Evolutionary conservation across 768 basidiomycete species (phyloP).

Genomic region (Trametes gibbosa): DNA sequence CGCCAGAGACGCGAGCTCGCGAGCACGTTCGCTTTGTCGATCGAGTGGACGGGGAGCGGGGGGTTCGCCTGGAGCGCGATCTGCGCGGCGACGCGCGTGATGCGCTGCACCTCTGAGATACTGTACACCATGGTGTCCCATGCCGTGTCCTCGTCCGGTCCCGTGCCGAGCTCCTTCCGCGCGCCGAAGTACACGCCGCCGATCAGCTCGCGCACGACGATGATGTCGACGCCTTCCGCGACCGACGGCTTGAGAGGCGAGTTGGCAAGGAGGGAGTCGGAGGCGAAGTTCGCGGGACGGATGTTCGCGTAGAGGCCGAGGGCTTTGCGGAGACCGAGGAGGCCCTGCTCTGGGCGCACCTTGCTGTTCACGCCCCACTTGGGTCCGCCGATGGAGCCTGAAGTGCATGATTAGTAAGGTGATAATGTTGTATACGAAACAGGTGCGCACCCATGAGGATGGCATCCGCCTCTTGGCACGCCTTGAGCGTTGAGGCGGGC

Average conservation of each 20-base stretch:
- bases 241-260: conserved; percentile 87
- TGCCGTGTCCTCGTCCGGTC: conserved; percentile 64
- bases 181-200: conserved; percentile 95
- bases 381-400: conserved; percentile 97
- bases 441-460: conserved; percentile 82
- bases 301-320: conserved; percentile 98
- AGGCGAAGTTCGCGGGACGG: conserved; percentile 93
- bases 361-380: conserved; percentile 93
- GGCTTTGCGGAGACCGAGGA: conserved; percentile 84
- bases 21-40: conserved; percentile 99
- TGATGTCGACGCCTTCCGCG: conserved; percentile 83
- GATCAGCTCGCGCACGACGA: conserved; percentile 94
- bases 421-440: no score
- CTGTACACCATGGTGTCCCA: conserved; percentile 96
- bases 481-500: conserved; percentile 79
- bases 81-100: conserved; percentile 93
- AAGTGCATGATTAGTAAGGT: neutral
- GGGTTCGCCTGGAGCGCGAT: conserved; percentile 83
- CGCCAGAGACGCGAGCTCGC: conserved; percentile 94
- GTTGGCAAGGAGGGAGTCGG: conserved; percentile 81
- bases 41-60: conserved; percentile 83
- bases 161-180: conserved; percentile 80
- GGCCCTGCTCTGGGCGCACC: conserved; percentile 90
- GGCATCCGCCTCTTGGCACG: conserved; percentile 92
- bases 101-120: conserved; percentile 86